Evolutionary conservation across 2,329 filamentous ascomycete genomes (phyloP), one percentile per base, ranked within the genome.

Genomic region (Tetracladium maxilliforme): DNA sequence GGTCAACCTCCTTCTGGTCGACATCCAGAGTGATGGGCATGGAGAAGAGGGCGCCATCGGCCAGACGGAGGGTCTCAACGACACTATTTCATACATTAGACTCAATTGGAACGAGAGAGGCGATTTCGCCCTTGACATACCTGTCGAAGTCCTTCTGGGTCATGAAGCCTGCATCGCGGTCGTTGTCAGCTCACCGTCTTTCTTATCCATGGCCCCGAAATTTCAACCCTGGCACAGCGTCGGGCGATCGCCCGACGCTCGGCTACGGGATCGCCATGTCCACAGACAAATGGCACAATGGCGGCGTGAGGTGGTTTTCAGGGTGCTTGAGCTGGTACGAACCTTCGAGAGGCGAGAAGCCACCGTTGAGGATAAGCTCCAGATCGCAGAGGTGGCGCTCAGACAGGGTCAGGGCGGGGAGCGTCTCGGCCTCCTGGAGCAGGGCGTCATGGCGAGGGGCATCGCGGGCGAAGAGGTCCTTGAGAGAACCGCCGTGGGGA

Each of bases 321-420:
- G n/a, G n/a, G n/a, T n/a, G n/a, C n/a, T n/a, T n/a, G n/a, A n/a
- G n/a, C n/a, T n/a, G n/a, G 8, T 11, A 65, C 72, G 35, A 44
- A 92, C 86, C 90, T 71, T 98, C 87, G 20, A 98, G 71, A 31
- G 90, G 90, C 37, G 86, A 94, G 64, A 98, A 98, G 38, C 90
- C 90, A 50, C 90, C 90, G 54, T 84, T 95, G 54, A 98, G 74
- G 47, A 98, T 84, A 56, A 98, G 60, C 59, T 98, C 90, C 39
- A 98, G 68, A 66, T 98, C 90, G 58, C 90, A 98, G 24, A 98
- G 74, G 58, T 98, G 90, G 45, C 90, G 76, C 67, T 98, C 90
- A 25, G 70, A 79, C 39, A 98, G 73, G 31, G 78, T 60, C 39
- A 98, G 65, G 19, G 87, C 80, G 19, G 84, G 82, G 22, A 95